A percentile compares a stretch with the other conserved stretches of the same genome.
These are phyloP conservation scores for Phytophthora pinifolia DNA, from an alignment of 352 stramenopile genomes.

Conservation along the genomic window DNA sequence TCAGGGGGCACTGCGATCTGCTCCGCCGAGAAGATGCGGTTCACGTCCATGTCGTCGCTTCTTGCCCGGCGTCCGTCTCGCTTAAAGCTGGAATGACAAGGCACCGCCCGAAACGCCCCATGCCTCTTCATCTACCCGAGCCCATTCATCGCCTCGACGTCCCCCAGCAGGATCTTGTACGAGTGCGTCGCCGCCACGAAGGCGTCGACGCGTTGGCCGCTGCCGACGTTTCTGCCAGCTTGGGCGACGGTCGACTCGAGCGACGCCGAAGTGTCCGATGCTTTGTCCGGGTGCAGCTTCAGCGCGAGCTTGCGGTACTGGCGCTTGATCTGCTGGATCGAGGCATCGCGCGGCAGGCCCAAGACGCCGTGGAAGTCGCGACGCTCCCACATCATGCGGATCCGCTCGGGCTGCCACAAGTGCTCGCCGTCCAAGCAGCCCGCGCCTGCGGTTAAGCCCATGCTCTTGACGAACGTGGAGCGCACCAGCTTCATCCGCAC, in stretches of 20 bases:
- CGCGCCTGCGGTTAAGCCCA: conserved; percentile 28
- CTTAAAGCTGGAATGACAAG: conserved; percentile 7
- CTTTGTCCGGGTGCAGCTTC: conserved; percentile 84
- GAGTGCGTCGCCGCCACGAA: conserved; percentile 80
- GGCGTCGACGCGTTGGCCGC: conserved; percentile 59
- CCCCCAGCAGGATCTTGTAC: conserved; percentile 72
- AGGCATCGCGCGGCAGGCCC: conserved; percentile 62
- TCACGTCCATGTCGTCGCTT: conserved; percentile 78
- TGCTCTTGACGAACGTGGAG: conserved; percentile 39
- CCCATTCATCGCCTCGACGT: conserved; percentile 39
- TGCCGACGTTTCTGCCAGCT: conserved; percentile 14
- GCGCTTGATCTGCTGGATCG: conserved; percentile 71
- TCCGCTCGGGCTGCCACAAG: conserved; percentile 77
- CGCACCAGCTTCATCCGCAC: conserved; percentile 82
- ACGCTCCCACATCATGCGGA: conserved; percentile 79
- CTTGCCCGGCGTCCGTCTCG: background rate
- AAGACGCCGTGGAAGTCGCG: conserved; percentile 78
- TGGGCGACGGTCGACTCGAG: conserved; percentile 36
- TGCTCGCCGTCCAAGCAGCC: conserved; percentile 59
- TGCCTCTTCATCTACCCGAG: conserved; percentile 26
- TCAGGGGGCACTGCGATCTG: conserved; percentile 90
- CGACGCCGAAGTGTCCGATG: conserved; percentile 33
- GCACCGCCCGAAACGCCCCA: conserved; percentile 15
- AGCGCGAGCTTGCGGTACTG: conserved; percentile 86
- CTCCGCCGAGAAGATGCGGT: conserved; percentile 92